Base-by-base conservation (phyloP, 768 basidiomycete species). In the Termitomyces sp. region DNA sequence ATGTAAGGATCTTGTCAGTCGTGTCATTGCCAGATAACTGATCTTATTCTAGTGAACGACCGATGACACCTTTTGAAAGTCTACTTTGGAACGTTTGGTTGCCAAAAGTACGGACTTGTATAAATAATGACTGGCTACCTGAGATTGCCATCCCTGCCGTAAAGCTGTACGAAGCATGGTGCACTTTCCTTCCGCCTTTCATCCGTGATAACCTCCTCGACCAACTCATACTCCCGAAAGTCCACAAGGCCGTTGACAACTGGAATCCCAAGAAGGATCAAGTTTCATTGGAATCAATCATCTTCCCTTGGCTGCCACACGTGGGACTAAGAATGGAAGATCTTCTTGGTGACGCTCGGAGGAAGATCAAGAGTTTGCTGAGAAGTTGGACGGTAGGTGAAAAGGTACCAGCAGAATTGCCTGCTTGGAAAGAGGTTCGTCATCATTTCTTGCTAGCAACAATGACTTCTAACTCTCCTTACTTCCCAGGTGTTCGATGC, bases 241-340 rank as follows among this genome's bases (percentile, higher is more conserved):
- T 99, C 3, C 82, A 88, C 49, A 86, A 86, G 61, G 85, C 92
- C 3, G 82, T 98, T 34, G 80, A 84, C 4, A 86, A 91, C 51
- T 99, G 97, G 97, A 86, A 78, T 66, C 74, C 84, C 6, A 84
- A 80, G 65, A 79, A 73, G 27, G 80, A 76, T 56, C 74, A 74
- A 2, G 78, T 82, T 0, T 72, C 91, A 0, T 71, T 98, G 49
- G 91, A 89, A 48, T 76, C 82, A 1, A 79, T 99, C 47, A 85
- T 99, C 1, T 96, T 98, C 69, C 97, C 97, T 9, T 99, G 97
- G 97, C 72, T 99, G 46, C 93, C 94, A 5, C 81, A 94, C 65
- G 81, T 96, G 4, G 95, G 92, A 4, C 71, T 89, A 32, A 76
- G 94, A 53, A 72, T 93, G 60, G 94, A 98, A 51, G 86, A 86